Base-by-base conservation (phyloP, 1,284 basidiomycete genomes). In the Boletus holoroseus region DNA sequence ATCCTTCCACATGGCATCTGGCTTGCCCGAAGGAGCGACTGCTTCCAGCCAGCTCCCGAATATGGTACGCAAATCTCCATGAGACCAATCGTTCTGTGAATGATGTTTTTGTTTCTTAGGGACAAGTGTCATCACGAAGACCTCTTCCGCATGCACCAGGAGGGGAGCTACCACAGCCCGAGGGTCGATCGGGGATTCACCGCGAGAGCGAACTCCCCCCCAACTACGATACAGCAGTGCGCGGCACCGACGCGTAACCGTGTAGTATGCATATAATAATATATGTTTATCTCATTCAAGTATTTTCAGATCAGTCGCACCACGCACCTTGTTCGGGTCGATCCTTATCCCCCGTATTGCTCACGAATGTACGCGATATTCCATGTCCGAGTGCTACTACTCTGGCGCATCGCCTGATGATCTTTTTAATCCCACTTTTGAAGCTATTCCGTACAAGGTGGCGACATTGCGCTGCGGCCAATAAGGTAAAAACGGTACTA, bases 151-250 rank as follows among this genome's bases (percentile, higher is more conserved):
- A 41, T 13, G 36, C 44, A 26, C 50, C 53, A 20, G 49, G 35
- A 42, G 35, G 35, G 22, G 48, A 9, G 18, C 9, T 15, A 15
- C 18, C 40, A 8, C 35, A 34, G 6, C 6, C 20, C 2, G 18
- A 41, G 31, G 35, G 5, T 26, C 13, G 7, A 2, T 28, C 26
- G 22, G 26, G 30, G 13, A 8, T 18, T 20, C 49, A 56, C 13
- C 24, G 32, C 45, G 8, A 3, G 11, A 31, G 35, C 20, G 44
- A 56, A 7, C 39, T 26, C 1, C 58, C 53, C n/a, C 62, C 63
- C 0, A 35, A 45, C 44, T 66, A 66, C 16, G 47, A 53, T 18
- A 51, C 53, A 18, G 60, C 42, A 27, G 26, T 55, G 37, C 45
- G 44, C 34, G 40, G 28, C 20, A 12, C 18, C 4, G 5, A 12